phyloP scores from a whole-genome alignment of 2,329 filamentous ascomycete genomes.

The Triangularia verruculosa region DNA sequence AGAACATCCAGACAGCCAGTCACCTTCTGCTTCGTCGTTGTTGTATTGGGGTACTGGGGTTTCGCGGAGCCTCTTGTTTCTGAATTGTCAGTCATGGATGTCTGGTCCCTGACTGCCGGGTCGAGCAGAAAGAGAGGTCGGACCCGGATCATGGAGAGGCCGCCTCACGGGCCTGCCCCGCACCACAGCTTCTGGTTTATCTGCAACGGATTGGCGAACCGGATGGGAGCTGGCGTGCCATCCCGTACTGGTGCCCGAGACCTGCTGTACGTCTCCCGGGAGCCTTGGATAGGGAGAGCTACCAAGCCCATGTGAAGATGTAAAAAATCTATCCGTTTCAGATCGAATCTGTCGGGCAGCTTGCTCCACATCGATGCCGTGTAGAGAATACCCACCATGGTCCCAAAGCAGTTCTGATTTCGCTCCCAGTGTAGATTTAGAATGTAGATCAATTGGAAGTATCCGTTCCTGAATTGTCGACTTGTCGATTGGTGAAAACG shows the following conservation, averaged over 20 bases:
- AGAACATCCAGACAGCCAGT: constrained; percentile 20
- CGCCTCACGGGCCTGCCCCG: constrained; percentile 5
- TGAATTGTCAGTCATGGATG: background rate
- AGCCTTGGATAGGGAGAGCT: background rate
- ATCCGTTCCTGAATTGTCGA: no score
- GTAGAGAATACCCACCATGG: background rate
- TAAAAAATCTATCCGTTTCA: background rate
- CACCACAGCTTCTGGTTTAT: background rate
- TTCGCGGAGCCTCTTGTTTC: constrained; percentile 6
- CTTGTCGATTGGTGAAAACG: background rate
- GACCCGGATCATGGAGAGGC: background rate
- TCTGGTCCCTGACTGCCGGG: constrained; percentile 4
- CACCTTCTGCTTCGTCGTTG: constrained; percentile 17
- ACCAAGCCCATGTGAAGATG: background rate
- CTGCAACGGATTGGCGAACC: constrained; percentile 1
- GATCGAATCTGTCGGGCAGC: background rate
- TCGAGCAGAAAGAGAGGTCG: background rate
- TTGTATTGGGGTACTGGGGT: background rate
- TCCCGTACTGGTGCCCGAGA: background rate
- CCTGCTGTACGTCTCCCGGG: background rate
- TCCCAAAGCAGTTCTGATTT: background rate
- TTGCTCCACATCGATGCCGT: background rate
- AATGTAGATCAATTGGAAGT: background rate
- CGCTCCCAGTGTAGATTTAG: background rate
- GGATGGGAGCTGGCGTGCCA: background rate